These are phyloP conservation scores for Candida adriatica DNA, from an alignment of 805 yeast genomes.

Conservation along the genomic window DNA sequence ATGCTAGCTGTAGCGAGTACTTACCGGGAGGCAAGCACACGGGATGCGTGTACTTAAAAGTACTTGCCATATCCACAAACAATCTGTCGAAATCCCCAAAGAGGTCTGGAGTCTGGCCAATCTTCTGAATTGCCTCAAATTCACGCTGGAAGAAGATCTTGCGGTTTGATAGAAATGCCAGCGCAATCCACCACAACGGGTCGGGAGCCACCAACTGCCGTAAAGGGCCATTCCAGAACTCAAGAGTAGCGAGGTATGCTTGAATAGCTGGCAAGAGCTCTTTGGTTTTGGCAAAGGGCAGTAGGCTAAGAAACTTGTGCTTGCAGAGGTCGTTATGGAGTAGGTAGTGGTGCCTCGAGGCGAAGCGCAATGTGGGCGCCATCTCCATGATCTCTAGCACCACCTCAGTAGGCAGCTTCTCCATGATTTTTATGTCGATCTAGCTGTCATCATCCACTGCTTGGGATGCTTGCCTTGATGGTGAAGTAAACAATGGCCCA, in stretches of 20 bases:
- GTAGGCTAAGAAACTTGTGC: slow-evolving; percentile 28
- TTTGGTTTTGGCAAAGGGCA: background rate
- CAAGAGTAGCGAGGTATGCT: slow-evolving; percentile 13
- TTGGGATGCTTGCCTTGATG: background rate
- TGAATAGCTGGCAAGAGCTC: background rate
- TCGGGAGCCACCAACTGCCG: slow-evolving; percentile 22
- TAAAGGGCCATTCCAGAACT: slow-evolving; percentile 33
- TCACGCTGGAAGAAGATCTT: slow-evolving; percentile 43
- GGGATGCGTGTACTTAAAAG: slow-evolving; percentile 8
- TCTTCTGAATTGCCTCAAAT: slow-evolving; percentile 24
- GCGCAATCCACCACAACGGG: slow-evolving; percentile 42
- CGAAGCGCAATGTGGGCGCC: slow-evolving; percentile 29
- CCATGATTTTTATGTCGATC: slow-evolving; percentile 1
- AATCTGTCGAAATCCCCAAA: slow-evolving; percentile 1
- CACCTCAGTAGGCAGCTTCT: slow-evolving; percentile 36
- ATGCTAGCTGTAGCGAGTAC: slow-evolving; percentile 17
- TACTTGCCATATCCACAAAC: slow-evolving; percentile 1
- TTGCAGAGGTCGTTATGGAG: slow-evolving; percentile 44
- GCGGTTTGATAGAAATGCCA: slow-evolving; percentile 43
- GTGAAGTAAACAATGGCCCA: too few relatives aligned
- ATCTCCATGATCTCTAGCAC: slow-evolving; percentile 30
- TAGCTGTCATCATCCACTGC: background rate
- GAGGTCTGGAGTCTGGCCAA: background rate
- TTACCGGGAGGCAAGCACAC: slow-evolving; percentile 13
- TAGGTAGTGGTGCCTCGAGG: slow-evolving; percentile 38